Base-by-base conservation (phyloP, 257 asterid species). In the Capsicum pubescens region DNA sequence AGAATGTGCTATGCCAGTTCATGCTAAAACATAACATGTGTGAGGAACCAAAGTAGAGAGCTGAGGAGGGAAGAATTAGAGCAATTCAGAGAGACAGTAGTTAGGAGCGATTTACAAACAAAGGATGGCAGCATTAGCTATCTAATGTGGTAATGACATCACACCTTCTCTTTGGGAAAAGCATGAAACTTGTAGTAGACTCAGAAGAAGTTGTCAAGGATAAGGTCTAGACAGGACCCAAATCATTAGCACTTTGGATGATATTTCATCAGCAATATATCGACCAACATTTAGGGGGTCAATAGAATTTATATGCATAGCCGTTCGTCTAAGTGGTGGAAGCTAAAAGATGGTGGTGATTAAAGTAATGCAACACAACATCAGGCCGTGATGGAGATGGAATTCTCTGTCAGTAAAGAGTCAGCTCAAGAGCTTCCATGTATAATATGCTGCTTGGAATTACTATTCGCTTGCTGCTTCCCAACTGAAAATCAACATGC, bases 11-110 rank as follows among this genome's bases (percentile, higher is more conserved):
- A 72, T 50, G 80, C 35, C 17, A 74, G 80, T 74, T 50, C 80
- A 48, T 19, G 12, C 80, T 21, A 21, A 36, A 50, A 14, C 60
- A 52, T 14, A 48, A 26, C 2, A 26, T 26, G 12, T 58, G 19
- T 72, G 80, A 74, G 60, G 42, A 74, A 74, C 19, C 44, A 19
- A 8, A 74, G 80, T 74, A 5, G 80, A 50, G 13, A 74, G 61
- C 44, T 48, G 7, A 7, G 13, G 60, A 74, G 68, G 21, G 21
- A 50, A 74, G 61, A 74, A 74, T 61, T 50, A 50, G 50, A 8
- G 81, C 13, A 50, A 74, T 74, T 7, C 4, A 74, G 21, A 48
- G 8, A 48, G 15, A 48, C 60, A 11, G 46, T 19, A 48, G 8
- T 7, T 74, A 48, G 60, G 39, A 12, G 21, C 10, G 10, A 46